Evolutionary conservation across 257 asterid species (phyloP).

Genomic region (Fraxinus pennsylvanica): DNA sequence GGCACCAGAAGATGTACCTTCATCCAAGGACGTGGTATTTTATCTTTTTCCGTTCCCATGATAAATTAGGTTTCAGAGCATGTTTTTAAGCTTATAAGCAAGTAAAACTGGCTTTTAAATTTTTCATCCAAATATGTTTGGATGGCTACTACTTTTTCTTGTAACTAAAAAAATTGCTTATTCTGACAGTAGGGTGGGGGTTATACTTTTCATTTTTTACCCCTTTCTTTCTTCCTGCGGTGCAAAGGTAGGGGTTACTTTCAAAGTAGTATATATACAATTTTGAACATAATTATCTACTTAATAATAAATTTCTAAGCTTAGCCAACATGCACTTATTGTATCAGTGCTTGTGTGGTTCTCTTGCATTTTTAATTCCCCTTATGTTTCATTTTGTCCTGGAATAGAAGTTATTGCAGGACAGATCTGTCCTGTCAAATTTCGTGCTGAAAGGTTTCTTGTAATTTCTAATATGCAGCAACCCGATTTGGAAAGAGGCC

Average conservation of each 20-base stretch:
- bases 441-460: neutral
- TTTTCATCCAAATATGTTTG: neutral
- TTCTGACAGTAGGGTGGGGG: too few relatives aligned
- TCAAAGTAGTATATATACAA: neutral
- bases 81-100: neutral
- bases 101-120: neutral
- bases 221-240: too few relatives aligned
- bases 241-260: neutral
- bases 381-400: neutral
- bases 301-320: neutral
- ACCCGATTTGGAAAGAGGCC: slow-evolving; percentile 32
- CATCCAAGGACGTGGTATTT: slow-evolving; percentile 37
- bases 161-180: neutral
- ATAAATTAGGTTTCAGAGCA: neutral
- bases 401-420: neutral
- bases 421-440: neutral
- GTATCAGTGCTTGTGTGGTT: neutral
- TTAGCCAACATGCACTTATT: neutral
- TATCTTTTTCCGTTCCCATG: neutral
- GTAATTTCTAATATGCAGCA: slow-evolving; percentile 32
- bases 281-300: neutral
- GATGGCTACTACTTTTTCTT: neutral
- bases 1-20: slow-evolving; percentile 33
- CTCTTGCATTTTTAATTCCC: neutral
- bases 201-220: too few relatives aligned